Evolutionary conservation across 2,329 filamentous ascomycete species (phyloP).

Genomic region (Podosphaera aphanis): DNA sequence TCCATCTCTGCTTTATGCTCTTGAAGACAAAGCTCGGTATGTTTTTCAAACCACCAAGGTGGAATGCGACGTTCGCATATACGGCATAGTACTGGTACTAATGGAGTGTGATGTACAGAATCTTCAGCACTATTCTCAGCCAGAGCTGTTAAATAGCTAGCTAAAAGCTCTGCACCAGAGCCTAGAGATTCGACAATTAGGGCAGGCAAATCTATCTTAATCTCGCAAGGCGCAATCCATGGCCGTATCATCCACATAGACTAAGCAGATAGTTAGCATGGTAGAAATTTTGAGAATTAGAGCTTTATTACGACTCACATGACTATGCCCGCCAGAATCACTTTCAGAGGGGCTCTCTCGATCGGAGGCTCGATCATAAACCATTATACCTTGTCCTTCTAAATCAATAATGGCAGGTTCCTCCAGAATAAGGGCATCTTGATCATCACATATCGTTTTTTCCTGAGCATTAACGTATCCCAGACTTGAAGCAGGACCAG

Average conservation of each 20-base stretch:
- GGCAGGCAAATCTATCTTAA: slow-evolving; percentile 81
- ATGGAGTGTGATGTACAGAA: slow-evolving; percentile 53
- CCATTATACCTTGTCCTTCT: slow-evolving; percentile 95
- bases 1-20: slow-evolving; percentile 96
- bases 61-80: slow-evolving; percentile 95
- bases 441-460: slow-evolving; percentile 7
- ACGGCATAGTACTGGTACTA: slow-evolving; percentile 69
- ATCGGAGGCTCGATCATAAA: slow-evolving; percentile 51
- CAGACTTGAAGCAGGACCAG: slow-evolving; percentile 47
- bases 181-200: slow-evolving; percentile 82
- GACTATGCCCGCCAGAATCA: slow-evolving; percentile 56
- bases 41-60: slow-evolving; percentile 99
- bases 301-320: slow-evolving; percentile 42
- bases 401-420: slow-evolving; percentile 42
- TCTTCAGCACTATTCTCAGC: slow-evolving; percentile 64
- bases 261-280: slow-evolving; percentile 21
- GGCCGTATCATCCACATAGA: slow-evolving; percentile 99
- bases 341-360: neutral
- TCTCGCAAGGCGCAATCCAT: slow-evolving; percentile 66
- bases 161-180: slow-evolving; percentile 81
- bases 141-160: slow-evolving; percentile 73
- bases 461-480: slow-evolving; percentile 19
- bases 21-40: slow-evolving; percentile 85
- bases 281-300: slow-evolving; percentile 5
- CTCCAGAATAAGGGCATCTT: slow-evolving; percentile 17